Percentiles rank a stretch among this genome's conserved stretches.
phyloP scores from a whole-genome alignment of 495 filamentous ascomycete species.

The Paragyromitra xinjiangensis region DNA sequence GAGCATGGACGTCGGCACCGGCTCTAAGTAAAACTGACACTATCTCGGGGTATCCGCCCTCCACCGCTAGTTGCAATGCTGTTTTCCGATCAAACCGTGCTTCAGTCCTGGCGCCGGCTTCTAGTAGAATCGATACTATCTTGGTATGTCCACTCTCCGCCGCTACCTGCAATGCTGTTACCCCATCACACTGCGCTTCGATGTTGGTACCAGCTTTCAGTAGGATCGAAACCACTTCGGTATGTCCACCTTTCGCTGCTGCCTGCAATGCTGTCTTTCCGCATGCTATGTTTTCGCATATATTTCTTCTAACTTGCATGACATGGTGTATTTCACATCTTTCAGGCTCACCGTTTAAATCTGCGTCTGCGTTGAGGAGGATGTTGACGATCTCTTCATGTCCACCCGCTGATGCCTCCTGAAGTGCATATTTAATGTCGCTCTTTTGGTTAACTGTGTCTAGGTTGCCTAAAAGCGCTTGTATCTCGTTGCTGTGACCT shows the following conservation, averaged over 20 bases:
- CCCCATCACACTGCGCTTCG: neutral
- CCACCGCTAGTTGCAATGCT: slow-evolving; percentile 15
- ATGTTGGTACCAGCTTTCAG: slow-evolving; percentile 2
- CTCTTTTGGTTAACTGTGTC: neutral
- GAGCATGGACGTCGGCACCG: neutral
- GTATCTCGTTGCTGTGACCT: neutral
- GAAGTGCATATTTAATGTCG: slow-evolving; percentile 14
- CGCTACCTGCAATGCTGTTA: neutral
- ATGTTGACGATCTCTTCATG: neutral
- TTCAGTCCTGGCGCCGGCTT: neutral
- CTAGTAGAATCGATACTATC: neutral
- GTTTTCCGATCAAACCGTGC: neutral
- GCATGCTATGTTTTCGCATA: neutral
- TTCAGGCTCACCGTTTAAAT: neutral
- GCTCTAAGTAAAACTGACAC: neutral
- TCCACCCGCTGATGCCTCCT: slow-evolving; percentile 18
- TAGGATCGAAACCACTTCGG: neutral
- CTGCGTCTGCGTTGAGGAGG: neutral
- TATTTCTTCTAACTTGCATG: neutral
- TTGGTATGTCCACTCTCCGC: neutral
- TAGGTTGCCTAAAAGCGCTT: neutral
- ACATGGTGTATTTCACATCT: neutral
- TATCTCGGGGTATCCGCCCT: neutral
- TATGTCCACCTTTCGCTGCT: slow-evolving; percentile 1
- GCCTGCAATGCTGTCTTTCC: slow-evolving; percentile 20